Evolutionary conservation across 176 grass and related monocot genomes (phyloP), one percentile per base, ranked within the genome.

Genomic region (Melocanna baccifera): DNA sequence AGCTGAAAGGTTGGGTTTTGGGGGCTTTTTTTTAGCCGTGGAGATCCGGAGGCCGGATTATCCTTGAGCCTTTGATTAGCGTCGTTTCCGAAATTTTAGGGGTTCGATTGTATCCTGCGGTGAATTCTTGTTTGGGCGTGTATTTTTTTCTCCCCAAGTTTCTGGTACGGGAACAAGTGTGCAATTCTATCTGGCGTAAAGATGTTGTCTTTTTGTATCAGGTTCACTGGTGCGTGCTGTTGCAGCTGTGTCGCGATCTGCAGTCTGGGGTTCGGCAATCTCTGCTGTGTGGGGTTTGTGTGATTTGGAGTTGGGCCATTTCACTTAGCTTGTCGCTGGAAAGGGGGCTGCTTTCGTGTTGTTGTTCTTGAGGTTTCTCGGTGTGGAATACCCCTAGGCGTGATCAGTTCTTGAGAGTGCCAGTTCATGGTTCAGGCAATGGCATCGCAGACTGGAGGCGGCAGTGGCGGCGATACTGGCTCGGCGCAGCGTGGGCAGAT

Each of bases 391-490:
- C 34, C 34, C 34, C 34, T 36, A 36, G 34, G 77, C 29, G 81
- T 71, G 57, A 83, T 62, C 52, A 7, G 69, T 74, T 23, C 19
- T 19, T 1, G 46, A 55, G 73, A 55, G 43, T 3, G 64, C 43
- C 23, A 6, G 48, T 87, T 83, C 51, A 51, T 87, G 84, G 84
- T 87, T 68, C 84, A 87, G 68, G 80, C 87, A 89, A 98, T 94
- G 96, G 68, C 85, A 50, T 88, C 88, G 18, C 81, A 92, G 65
- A 43, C 73, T 78, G 88, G 87, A 77, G 86, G 76, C 9, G 80
- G 85, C 71, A 43, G 70, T 37, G 78, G 72, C 3, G 19, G 83
- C 9, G 76, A 83, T 40, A 69, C 80, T 1, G 69, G 80, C 68
- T 42, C 68, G 2, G 20, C 20, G n/a, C 89, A 83, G 34, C 68